Evolutionary conservation across 202 grass and related monocot species (phyloP), one percentile per base, ranked within the genome.

Genomic region (Alloteropsis angusta): DNA sequence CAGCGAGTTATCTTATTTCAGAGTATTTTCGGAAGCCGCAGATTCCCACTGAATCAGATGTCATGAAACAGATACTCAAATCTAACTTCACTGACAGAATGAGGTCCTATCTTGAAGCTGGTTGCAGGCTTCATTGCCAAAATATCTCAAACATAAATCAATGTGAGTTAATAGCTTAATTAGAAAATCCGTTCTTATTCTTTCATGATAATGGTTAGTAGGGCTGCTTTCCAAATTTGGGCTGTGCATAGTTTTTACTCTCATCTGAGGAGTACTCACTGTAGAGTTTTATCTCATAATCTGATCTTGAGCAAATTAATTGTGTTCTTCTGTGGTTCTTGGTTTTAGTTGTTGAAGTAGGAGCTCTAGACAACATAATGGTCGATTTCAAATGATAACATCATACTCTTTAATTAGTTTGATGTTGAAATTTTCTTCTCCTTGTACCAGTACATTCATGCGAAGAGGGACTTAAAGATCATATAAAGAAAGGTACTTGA

Each of bases 141-240:
- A 65, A 68, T 54, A 74, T 89, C 65, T 74, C 83, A 25, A 94
- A 94, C 79, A 88, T 94, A 86, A 91, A 63, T 61, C 83, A 89
- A 43, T 25, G 92, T 94, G 85, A 80, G 92, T 89, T 71, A 70
- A 75, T 19, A 71, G 1, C 9, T 34, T 76, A 54, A 49, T n/a
- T 42, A 16, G 35, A 48, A 45, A 12, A 13, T 0, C 19, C 2
- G 14, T 34, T 53, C 45, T 53, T 75, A 54, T 58, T 65, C 13
- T 44, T 74, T 18, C 3, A 43, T 67, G 34, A 8, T 85, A 30
- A 57, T 63, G 5, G 5, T 44, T 65, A 9, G 44, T 56, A 25
- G 21, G 56, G 25, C 25, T 17, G 17, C 44, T 56, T 56, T 55
- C 43, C 22, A n/a, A 63, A 50, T 49, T 43, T 1, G 9, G 1